A percentile compares a stretch with the other conserved stretches of the same genome.
phyloP scores from a whole-genome alignment of 2,329 filamentous ascomycete genomes.

The Diaporthe ampelina region DNA sequence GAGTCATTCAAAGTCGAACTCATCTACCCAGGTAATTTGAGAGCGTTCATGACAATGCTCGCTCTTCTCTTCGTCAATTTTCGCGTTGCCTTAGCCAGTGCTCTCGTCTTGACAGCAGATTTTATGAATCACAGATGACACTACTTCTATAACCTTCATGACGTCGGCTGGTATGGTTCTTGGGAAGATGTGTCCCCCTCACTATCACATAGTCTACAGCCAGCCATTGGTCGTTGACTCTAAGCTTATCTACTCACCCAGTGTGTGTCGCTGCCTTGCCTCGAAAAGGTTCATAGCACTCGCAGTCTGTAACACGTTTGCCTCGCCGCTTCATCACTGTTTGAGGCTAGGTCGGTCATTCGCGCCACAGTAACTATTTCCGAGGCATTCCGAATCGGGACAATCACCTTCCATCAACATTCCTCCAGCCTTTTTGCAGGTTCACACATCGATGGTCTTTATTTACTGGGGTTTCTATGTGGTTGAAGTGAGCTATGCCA shows the following conservation, averaged over 20 bases:
- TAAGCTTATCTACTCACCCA: constrained; percentile 47
- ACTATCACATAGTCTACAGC: too few species aligned
- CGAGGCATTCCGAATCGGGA: constrained; percentile 47
- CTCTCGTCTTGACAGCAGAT: constrained; percentile 56
- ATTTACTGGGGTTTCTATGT: not conserved
- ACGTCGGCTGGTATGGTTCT: constrained; percentile 61
- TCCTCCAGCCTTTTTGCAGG: not conserved
- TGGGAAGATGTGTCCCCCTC: not conserved
- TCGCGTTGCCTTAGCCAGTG: constrained; percentile 19
- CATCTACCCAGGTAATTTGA: not conserved
- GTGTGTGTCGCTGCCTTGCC: constrained; percentile 35
- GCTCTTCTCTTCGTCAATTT: constrained; percentile 16
- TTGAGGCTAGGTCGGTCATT: constrained; percentile 55
- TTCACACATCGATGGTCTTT: too few species aligned
- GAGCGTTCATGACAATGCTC: not conserved
- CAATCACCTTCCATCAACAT: not conserved
- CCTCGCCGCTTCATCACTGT: constrained; percentile 45
- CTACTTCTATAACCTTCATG: constrained; percentile 50
- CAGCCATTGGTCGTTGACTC: not conserved
- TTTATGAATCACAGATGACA: constrained; percentile 54
- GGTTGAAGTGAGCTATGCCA: constrained; percentile 45
- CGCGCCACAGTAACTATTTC: constrained; percentile 50
- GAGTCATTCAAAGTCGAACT: not conserved
- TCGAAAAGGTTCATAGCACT: constrained; percentile 41
- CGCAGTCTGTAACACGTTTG: not conserved